Base-by-base conservation (phyloP, 306 rosid species). In the Dalbergia cochinchinensis region DNA sequence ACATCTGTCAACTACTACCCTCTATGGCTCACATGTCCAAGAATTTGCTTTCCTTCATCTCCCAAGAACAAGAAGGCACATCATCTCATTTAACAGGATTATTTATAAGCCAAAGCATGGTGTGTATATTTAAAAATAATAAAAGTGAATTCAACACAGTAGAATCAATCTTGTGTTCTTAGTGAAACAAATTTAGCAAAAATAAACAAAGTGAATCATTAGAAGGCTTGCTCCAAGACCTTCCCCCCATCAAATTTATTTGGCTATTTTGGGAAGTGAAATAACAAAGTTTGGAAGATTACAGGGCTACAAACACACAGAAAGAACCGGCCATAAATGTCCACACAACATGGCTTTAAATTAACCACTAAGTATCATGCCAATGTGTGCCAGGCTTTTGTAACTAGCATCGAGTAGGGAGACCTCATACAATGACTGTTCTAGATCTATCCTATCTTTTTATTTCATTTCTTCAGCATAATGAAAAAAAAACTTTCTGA, bases 211-310 rank as follows among this genome's bases (percentile, higher is more conserved):
- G 80, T 19, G 71, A 58, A 78, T 12, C 4, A 62, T 44, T 15
- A 8, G 67, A 75, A 66, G 48, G 78, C 26, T 69, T 47, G 8
- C 12, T 9, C 9, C 7, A 14, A 76, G 58, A 44, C 53, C 13
- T 50, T 35, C 1, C 39, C 62, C 73, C 57, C 31, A 3, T 33
- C 57, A 22, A 10, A 12, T 63, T 15, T 77, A 55, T 72, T 48
- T 7, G 60, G 41, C n/a, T 62, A 83, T 68, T 62, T 59, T 51
- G 54, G 51, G 16, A 19, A 58, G 54, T 26, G 14, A 8, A 51
- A 51, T 53, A 66, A 34, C 69, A 71, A 60, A 51, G 14, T 48
- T 22, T 50, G 77, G 69, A 42, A 59, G 69, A 76, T 67, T 18
- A 47, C 14, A 44, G 63, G 58, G n/a, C 70, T 60, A 45, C 61